A percentile compares a stretch with the other conserved stretches of the same genome.
Conservation (phyloP, 192 early-diverging fungal species). For the Phlyctochytrium bullatum region DNA sequence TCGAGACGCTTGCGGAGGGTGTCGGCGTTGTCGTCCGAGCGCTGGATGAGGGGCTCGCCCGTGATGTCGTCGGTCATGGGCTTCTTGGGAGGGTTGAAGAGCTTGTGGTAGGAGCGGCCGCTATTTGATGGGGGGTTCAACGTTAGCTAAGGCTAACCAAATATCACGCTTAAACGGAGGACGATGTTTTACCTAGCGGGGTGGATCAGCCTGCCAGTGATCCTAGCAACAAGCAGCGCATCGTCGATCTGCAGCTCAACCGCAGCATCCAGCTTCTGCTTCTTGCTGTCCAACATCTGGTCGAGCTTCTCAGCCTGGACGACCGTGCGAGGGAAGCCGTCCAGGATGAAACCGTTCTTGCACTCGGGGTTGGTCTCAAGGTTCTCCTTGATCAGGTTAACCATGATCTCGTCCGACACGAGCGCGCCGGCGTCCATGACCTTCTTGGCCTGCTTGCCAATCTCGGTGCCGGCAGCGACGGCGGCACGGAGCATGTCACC, state of each 20-base stretch:
- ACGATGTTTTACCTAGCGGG: constrained; percentile 56
- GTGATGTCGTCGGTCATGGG: constrained; percentile 91
- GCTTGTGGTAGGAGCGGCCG: constrained; percentile 95
- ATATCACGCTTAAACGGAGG: constrained; percentile 10
- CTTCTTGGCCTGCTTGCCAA: constrained; percentile 96
- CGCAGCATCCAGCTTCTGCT: constrained; percentile 83
- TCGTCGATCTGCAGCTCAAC: constrained; percentile 96
- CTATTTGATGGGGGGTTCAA: constrained; percentile 20
- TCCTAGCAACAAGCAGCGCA: constrained; percentile 86
- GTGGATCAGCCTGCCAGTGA: constrained; percentile 97
- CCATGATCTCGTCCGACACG: constrained; percentile 98
- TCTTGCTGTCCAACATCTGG: constrained; percentile 80
- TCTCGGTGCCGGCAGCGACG: constrained; percentile 82
- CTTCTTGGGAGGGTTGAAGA: constrained; percentile 94
- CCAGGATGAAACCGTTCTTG: constrained; percentile 97
- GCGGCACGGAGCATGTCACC: constrained; percentile 99
- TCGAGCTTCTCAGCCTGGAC: constrained; percentile 98
- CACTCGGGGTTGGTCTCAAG: constrained; percentile 91
- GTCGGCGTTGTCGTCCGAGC: constrained; percentile 95
- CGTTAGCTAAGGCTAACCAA: constrained; percentile 4
- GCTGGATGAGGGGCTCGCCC: constrained; percentile 95
- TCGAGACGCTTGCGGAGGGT: constrained; percentile 90
- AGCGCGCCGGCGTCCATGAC: constrained; percentile 98
- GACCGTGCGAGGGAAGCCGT: constrained; percentile 98
- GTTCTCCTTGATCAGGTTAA: constrained; percentile 96